Evolutionary conservation across 2,329 filamentous ascomycete species (phyloP), one percentile per base, ranked within the genome.

Genomic region (Thielaviopsis musarum): DNA sequence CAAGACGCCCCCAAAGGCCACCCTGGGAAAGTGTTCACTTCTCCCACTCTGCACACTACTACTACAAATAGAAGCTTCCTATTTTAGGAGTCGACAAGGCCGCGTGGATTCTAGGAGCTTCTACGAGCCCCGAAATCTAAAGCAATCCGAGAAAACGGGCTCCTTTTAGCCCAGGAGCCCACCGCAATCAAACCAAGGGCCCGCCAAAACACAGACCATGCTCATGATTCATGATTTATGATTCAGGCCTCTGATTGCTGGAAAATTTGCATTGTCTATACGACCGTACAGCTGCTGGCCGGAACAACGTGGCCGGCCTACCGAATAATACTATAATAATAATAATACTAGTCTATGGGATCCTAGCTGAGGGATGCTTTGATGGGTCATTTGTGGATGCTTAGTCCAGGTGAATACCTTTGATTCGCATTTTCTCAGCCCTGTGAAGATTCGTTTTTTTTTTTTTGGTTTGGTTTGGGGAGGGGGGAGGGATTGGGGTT

Each of bases 51-150:
- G n/a, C n/a, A n/a, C n/a, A n/a, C n/a, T n/a, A n/a, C 10, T 41
- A 48, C 41, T 2, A 49, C 5, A 19, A 7, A 2, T 19, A 45
- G 45, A 21, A 49, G n/a, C 45, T 49, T 5, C 45, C 21, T 3
- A 49, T 49, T 26, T 26, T 26, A 26, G n/a, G 5, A 45, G 13
- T n/a, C 38, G 1, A 17, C 1, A 13, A 45, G 30, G 30, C 30
- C 17, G 38, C n/a, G 38, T 12, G 45, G 54, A 24, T 60, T 60
- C 58, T 34, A 60, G 41, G 28, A 56, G 58, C 24, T 60, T 60
- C 58, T 38, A 60, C 24, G 24, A 24, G 21, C 45, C 10, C 58
- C 34, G 19, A 13, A 57, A 49, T 51, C 49, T 30, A 45, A 49
- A 49, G 53, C 56, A 56, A 45, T 45, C 45, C 52, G 58, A 60